Evolutionary conservation across 1,284 basidiomycete species (phyloP).

Genomic region (Ganoderma lingzhi): DNA sequence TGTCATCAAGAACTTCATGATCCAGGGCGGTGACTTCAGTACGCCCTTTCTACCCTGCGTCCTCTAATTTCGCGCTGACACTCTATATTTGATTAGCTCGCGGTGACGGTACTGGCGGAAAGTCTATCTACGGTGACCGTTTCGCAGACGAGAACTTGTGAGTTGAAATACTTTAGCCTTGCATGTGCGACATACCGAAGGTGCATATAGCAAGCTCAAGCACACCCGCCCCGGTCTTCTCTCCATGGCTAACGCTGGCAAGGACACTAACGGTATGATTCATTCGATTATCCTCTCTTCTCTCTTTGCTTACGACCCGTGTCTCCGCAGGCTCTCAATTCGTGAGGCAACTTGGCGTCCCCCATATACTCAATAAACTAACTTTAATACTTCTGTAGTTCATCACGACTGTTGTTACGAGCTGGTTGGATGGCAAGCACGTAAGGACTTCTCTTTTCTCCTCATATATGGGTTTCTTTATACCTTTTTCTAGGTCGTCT

Average conservation of each 20-base stretch:
- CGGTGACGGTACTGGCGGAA: slow-evolving; percentile 70
- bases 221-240: slow-evolving; percentile 87
- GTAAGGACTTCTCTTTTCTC: slow-evolving; percentile 47
- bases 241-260: slow-evolving; percentile 95
- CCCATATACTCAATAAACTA: neutral
- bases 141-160: slow-evolving; percentile 87
- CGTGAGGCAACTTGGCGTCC: slow-evolving; percentile 50
- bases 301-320: neutral
- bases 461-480: slow-evolving; percentile 11
- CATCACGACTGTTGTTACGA: slow-evolving; percentile 82
- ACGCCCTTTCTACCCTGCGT: slow-evolving; percentile 26
- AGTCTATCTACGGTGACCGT: slow-evolving; percentile 66
- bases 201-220: slow-evolving; percentile 75
- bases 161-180: slow-evolving; percentile 36
- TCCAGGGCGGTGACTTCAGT: slow-evolving; percentile 80
- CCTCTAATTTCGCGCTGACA: neutral
- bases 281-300: slow-evolving; percentile 18
- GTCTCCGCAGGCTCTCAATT: slow-evolving; percentile 78
- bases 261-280: slow-evolving; percentile 80
- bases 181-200: neutral
- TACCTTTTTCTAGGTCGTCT: slow-evolving; percentile 73
- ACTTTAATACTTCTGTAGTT: slow-evolving; percentile 57
- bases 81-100: slow-evolving; percentile 43
- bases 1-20: slow-evolving; percentile 78
- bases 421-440: slow-evolving; percentile 81